These are phyloP conservation scores for Pichia kudriavzevii DNA, from an alignment of 1,139 yeast genomes.

Conservation along the genomic window DNA sequence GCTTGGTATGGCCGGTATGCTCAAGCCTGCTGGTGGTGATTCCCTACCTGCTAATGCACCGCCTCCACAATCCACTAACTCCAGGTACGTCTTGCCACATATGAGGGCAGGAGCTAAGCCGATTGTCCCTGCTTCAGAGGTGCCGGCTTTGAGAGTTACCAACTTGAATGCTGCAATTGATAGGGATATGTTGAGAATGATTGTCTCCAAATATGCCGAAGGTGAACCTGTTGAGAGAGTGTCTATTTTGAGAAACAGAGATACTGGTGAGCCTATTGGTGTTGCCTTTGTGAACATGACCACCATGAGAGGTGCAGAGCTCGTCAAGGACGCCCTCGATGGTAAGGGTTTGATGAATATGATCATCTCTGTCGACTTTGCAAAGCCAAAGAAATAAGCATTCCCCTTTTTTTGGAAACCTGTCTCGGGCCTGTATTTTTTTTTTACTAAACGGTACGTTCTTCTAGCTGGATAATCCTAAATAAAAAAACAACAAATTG, in stretches of 20 bases:
- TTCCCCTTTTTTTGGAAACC: not conserved
- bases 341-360: slow-evolving; percentile 92
- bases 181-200: slow-evolving; percentile 58
- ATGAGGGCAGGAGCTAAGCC: slow-evolving; percentile 41
- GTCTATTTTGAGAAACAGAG: slow-evolving; percentile 82
- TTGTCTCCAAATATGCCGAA: slow-evolving; percentile 65
- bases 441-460: too few species aligned
- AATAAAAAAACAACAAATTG: too few species aligned
- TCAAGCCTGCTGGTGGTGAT: slow-evolving; percentile 8
- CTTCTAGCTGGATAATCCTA: too few species aligned
- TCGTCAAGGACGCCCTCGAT: slow-evolving; percentile 69
- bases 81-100: slow-evolving; percentile 71
- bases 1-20: slow-evolving; percentile 45
- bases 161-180: slow-evolving; percentile 60
- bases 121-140: slow-evolving; percentile 43
- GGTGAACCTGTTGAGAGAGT: slow-evolving; percentile 76
- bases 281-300: slow-evolving; percentile 91
- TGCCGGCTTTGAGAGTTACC: slow-evolving; percentile 83
- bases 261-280: slow-evolving; percentile 92
- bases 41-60: slow-evolving; percentile 11
- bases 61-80: slow-evolving; percentile 30
- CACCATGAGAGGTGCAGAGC: slow-evolving; percentile 61
- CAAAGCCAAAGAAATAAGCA: slow-evolving; percentile 25
- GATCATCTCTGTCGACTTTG: slow-evolving; percentile 71
- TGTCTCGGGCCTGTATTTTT: not conserved